Evolutionary conservation across 2,329 filamentous ascomycete species (phyloP).

Genomic region (Fusarium abutilonis): DNA sequence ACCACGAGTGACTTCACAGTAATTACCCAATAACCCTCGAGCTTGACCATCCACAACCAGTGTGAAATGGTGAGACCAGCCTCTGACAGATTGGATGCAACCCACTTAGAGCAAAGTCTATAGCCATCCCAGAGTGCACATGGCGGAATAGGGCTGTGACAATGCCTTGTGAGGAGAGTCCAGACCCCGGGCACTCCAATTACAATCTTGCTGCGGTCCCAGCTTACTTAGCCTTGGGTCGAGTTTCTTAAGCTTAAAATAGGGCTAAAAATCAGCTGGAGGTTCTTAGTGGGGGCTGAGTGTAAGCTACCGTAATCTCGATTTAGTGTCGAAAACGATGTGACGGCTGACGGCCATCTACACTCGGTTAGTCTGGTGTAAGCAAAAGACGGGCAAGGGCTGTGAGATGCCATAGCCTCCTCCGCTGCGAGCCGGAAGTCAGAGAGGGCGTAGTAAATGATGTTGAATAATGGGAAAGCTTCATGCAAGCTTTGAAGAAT

Average conservation of each 20-base stretch:
- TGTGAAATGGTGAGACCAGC: neutral
- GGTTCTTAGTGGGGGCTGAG: constrained; percentile 21
- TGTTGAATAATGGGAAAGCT: neutral
- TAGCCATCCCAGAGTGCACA: neutral
- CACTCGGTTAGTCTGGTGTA: constrained; percentile 6
- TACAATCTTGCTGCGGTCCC: neutral
- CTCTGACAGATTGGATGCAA: neutral
- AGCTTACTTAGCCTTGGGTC: constrained; percentile 5
- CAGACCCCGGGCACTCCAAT: constrained; percentile 1
- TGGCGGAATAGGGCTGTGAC: neutral
- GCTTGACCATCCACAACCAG: constrained; percentile 1
- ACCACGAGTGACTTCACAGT: neutral
- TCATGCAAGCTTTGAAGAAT: neutral
- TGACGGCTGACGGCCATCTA: constrained; percentile 18
- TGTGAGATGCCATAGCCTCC: constrained; percentile 29
- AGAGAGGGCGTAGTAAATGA: neutral
- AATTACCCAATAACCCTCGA: neutral
- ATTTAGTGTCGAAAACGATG: neutral
- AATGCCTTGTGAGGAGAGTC: constrained; percentile 2
- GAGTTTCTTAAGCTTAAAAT: constrained; percentile 33
- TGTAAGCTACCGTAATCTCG: constrained; percentile 1
- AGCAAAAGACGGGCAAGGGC: constrained; percentile 6
- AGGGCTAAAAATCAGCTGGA: constrained; percentile 26
- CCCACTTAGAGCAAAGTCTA: neutral
- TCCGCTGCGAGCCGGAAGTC: constrained; percentile 22